Base-by-base conservation (phyloP, 225 moss, liverwort and hornwort genomes). In the Physcomitrellopsis africana region DNA sequence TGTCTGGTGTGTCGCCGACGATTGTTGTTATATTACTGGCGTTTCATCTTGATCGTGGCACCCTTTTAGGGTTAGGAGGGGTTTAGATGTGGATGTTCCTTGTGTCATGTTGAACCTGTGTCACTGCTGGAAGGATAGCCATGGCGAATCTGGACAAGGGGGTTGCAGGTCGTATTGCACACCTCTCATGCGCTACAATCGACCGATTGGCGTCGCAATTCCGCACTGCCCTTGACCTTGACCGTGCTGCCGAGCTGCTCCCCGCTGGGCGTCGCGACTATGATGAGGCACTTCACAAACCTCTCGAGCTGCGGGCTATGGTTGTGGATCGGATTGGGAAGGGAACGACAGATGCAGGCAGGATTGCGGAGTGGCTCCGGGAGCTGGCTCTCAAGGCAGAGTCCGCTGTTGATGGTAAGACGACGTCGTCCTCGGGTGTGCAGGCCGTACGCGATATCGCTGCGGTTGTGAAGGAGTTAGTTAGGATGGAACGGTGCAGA, bases 401-500 rank as follows among this genome's bases (percentile, higher is more conserved):
- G 57, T 65, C 51, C 8, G 57, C 60, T 1, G 7, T 45, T 52
- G 76, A 13, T 2, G 17, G 63, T 20, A 83, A 81, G 49, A 74
- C 12, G 37, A 20, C 67, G 70, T 69, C 78, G 44, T 27, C 61
- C 0, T 72, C 72, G 23, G 63, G 81, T 20, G 52, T 51, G 19
- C 82, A 82, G 17, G 69, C 84, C 72, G 86, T 91, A 18, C 75
- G 58, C 60, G 82, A 89, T 42, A 57, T 94, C 6, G 80, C 88
- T 68, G 66, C 85, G 29, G 78, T 92, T 64, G 91, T 94, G 4
- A 83, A 75, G 16, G 92, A 96, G 70, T 85, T 96, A 66, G 83
- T 87, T n/a, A 80, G 85, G 70, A 92, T 94, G 45, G 92, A 92
- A 81, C 78, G 75, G 53, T 89, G 89, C 61, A 82, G 89, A 63